Conservation (phyloP, 164 flowering plant species). For the Kingdonia uniflora region DNA sequence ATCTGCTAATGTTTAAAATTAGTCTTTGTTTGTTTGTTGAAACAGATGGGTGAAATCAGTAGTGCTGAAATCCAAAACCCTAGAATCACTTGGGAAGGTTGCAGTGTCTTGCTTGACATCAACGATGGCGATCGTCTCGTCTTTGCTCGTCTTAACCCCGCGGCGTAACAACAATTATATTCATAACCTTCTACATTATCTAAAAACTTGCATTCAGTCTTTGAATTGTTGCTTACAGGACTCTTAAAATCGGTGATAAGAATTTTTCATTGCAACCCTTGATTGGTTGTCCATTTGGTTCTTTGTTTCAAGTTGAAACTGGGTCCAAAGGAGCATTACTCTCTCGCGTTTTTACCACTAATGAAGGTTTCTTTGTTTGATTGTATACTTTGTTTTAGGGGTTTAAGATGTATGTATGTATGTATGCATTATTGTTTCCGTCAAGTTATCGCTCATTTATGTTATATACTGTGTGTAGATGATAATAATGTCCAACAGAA, state of each 20-base stretch:
- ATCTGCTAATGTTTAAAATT: too few relatives aligned
- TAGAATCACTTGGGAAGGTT: conserved; percentile 89
- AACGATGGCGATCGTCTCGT: conserved; percentile 88
- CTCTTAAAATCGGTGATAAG: conserved; percentile 73
- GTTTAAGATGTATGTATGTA: background rate
- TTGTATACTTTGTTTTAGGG: background rate
- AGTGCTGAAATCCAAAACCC: conserved; percentile 20
- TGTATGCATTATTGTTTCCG: too few relatives aligned
- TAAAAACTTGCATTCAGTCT: too few relatives aligned
- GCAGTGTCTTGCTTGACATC: conserved; percentile 93
- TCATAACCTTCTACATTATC: too few relatives aligned
- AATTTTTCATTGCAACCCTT: conserved; percentile 57
- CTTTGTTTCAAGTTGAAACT: conserved; percentile 56
- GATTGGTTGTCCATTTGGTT: conserved; percentile 90
- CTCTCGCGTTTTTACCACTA: conserved; percentile 32
- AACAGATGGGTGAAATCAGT: too few relatives aligned
- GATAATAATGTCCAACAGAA: conserved; percentile 24
- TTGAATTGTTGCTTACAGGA: conserved; percentile 33
- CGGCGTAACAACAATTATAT: conserved; percentile 34
- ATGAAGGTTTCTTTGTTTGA: conserved; percentile 27
- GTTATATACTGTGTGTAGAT: conserved; percentile 15
- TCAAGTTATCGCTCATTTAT: too few relatives aligned
- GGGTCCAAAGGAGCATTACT: conserved; percentile 50
- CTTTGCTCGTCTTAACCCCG: conserved; percentile 73
- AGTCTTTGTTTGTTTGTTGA: too few relatives aligned